A percentile compares a stretch with the other conserved stretches of the same genome.
Conservation (phyloP, 805 yeast genomes). For the Hermanozyma aechmeae region DNA sequence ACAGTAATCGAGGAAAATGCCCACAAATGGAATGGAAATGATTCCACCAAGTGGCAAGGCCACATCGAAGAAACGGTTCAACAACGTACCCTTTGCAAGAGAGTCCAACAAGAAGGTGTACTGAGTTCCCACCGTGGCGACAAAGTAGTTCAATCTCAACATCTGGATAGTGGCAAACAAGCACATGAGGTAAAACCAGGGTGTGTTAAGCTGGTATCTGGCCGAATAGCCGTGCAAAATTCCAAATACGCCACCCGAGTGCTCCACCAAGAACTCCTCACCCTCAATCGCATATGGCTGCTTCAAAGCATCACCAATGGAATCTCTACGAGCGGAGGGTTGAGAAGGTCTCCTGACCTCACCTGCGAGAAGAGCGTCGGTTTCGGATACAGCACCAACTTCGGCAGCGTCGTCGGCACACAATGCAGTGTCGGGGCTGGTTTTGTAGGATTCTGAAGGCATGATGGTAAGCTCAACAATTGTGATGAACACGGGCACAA, state of each 20-base stretch:
- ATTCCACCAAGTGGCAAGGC: slow-evolving; percentile 52
- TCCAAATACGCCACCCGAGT: slow-evolving; percentile 42
- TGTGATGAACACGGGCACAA: slow-evolving; percentile 42
- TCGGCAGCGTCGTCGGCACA: slow-evolving; percentile 15
- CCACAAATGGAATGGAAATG: slow-evolving; percentile 45
- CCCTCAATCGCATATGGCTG: slow-evolving; percentile 46
- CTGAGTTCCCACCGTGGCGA: slow-evolving; percentile 50
- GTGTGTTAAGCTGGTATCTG: slow-evolving; percentile 38
- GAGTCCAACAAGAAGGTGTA: slow-evolving; percentile 39
- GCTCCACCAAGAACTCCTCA: slow-evolving; percentile 24
- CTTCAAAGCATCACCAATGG: slow-evolving; percentile 48
- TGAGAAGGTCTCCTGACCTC: slow-evolving; percentile 3
- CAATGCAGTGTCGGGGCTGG: slow-evolving; percentile 18
- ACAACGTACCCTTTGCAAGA: slow-evolving; percentile 21
- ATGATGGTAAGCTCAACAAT: slow-evolving; percentile 36
- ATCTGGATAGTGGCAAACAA: slow-evolving; percentile 45
- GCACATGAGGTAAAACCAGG: slow-evolving; percentile 44
- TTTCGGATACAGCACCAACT: slow-evolving; percentile 8
- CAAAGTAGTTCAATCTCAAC: slow-evolving; percentile 50
- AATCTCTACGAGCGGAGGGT: slow-evolving; percentile 32
- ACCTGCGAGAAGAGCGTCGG: slow-evolving; percentile 15
- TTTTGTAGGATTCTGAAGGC: slow-evolving; percentile 43
- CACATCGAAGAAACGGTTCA: slow-evolving; percentile 41
- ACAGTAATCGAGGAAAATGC: slow-evolving; percentile 39
- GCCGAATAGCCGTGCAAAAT: slow-evolving; percentile 46